Evolutionary conservation across 2,329 filamentous ascomycete genomes (phyloP).

Genomic region (Blumeriella jaapii): DNA sequence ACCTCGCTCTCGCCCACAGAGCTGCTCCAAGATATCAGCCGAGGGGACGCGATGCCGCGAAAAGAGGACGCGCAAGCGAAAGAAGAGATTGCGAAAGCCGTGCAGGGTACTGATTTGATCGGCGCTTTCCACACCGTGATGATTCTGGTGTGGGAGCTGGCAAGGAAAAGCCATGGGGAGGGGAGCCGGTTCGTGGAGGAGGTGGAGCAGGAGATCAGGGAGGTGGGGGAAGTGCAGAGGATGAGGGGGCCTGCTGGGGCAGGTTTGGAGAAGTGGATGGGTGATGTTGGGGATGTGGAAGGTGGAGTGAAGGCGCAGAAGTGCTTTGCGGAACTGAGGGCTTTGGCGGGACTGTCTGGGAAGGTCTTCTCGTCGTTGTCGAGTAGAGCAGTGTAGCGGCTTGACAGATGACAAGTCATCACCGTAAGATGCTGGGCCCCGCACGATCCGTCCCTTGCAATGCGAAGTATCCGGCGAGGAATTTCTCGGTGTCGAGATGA

Average conservation of each 20-base stretch:
- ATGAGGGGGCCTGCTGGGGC: slow-evolving; percentile 5
- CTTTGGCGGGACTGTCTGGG: slow-evolving; percentile 7
- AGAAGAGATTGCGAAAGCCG: slow-evolving; percentile 22
- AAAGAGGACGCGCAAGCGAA: background rate
- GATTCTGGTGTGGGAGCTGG: slow-evolving; percentile 35
- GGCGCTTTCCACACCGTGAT: slow-evolving; percentile 43
- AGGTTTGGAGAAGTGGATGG: slow-evolving; percentile 11
- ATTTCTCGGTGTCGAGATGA: no score
- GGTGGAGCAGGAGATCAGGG: slow-evolving; percentile 37
- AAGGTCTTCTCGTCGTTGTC: background rate
- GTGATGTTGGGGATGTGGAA: background rate
- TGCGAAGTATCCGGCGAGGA: no score
- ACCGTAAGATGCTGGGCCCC: no score
- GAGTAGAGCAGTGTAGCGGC: no score
- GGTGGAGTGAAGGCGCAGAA: slow-evolving; percentile 8
- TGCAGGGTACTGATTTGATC: slow-evolving; percentile 37
- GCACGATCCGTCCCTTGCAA: no score
- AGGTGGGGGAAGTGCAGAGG: slow-evolving; percentile 34
- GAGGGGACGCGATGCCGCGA: background rate
- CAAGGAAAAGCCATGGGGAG: slow-evolving; percentile 32
- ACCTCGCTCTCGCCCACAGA: slow-evolving; percentile 29
- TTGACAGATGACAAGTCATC: no score
- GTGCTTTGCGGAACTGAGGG: slow-evolving; percentile 5
- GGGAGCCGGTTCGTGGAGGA: slow-evolving; percentile 36
- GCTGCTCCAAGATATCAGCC: background rate